These are phyloP conservation scores for Epithele typhae DNA, from an alignment of 768 basidiomycete genomes.

Conservation along the genomic window DNA sequence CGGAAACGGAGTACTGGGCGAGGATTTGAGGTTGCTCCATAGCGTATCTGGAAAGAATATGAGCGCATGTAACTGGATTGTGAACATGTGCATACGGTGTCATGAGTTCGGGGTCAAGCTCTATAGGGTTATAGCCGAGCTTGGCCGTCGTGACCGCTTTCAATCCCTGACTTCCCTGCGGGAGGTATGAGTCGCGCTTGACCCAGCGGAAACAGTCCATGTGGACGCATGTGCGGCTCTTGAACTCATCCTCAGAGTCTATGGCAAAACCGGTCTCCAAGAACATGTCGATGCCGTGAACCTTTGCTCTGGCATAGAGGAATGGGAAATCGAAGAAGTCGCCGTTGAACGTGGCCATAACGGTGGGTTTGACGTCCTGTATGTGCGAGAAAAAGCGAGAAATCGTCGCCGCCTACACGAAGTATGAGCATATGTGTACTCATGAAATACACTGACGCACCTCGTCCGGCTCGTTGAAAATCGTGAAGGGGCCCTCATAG, in stretches of 20 bases:
- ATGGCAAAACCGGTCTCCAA: conserved; percentile 89
- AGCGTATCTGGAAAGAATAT: conserved; percentile 71
- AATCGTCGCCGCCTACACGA: conserved; percentile 69
- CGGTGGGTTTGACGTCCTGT: conserved; percentile 89
- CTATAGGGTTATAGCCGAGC: conserved; percentile 94
- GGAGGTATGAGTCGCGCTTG: conserved; percentile 96
- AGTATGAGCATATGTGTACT: background rate
- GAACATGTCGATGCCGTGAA: conserved; percentile 95
- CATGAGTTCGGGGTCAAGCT: conserved; percentile 98
- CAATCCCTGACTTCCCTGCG: conserved; percentile 96
- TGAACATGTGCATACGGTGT: conserved; percentile 74
- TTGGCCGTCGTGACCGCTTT: conserved; percentile 97
- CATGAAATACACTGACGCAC: conserved; percentile 35
- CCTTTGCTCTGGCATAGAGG: conserved; percentile 77
- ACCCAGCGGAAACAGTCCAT: conserved; percentile 99
- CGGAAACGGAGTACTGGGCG: conserved; percentile 98
- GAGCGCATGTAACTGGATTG: conserved; percentile 3
- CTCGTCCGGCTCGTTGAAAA: conserved; percentile 94
- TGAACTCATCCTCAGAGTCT: conserved; percentile 93
- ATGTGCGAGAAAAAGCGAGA: conserved; percentile 91
- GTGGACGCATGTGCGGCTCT: conserved; percentile 86
- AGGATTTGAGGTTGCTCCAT: conserved; percentile 91
- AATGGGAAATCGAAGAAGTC: conserved; percentile 99
- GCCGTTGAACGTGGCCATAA: conserved; percentile 98
- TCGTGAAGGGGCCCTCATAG: conserved; percentile 92